Evolutionary conservation across 768 basidiomycete genomes (phyloP), one percentile per base, ranked within the genome.

Genomic region (Roridomyces roridus): DNA sequence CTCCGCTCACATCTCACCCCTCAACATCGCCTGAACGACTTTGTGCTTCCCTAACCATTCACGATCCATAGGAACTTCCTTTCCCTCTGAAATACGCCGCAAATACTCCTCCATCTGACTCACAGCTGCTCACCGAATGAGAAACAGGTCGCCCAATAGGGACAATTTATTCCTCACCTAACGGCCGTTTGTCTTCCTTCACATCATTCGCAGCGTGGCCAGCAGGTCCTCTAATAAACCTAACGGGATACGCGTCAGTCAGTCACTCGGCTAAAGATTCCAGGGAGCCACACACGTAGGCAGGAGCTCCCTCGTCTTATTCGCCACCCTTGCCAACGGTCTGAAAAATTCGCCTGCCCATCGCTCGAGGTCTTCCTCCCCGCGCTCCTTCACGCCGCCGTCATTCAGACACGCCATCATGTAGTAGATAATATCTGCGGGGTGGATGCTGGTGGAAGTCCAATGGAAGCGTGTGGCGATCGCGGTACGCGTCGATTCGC

Each of bases 261-360:
- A 48, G 34, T 35, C 35, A 37, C 46, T 23, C 35, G 2, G 46
- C n/a, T n/a, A n/a, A n/a, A n/a, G n/a, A n/a, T n/a, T n/a, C n/a
- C n/a, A n/a, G n/a, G n/a, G n/a, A n/a, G n/a, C n/a, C n/a, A n/a
- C n/a, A n/a, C n/a, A n/a, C n/a, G n/a, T n/a, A n/a, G n/a, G n/a
- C n/a, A n/a, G n/a, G n/a, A n/a, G 46, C 5, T 48, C 15, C 21
- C 31, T 20, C 8, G 46, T 7, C 34, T 21, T 51, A 23, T 44
- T 31, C 31, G 50, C 50, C 18, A 51, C 42, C 9, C 42, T 40
- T 24, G 50, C 50, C 20, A 51, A 24, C 50, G 36, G 50, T 23
- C 31, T 51, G 31, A 51, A 51, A 36, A 51, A 43, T 21, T 52
- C 28, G 1, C 46, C 46, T 1, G 46, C 35, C 46, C 46, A 48